phyloP scores from a whole-genome alignment of 768 basidiomycete genomes.

The Agaricus blazei region DNA sequence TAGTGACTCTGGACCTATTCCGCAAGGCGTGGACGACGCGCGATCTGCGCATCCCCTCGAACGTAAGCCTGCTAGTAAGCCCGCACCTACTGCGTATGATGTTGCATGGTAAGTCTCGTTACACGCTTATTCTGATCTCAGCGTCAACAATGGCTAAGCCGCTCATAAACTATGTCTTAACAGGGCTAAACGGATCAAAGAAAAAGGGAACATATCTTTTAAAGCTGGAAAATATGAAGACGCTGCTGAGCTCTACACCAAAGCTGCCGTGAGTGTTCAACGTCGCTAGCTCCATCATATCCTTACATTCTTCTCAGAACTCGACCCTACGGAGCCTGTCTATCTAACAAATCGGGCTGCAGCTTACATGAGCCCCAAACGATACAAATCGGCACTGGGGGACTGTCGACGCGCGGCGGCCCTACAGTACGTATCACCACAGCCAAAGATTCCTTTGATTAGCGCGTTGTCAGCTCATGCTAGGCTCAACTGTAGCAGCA shows the following conservation, averaged over 20 bases:
- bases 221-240: conserved; percentile 59
- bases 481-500: conserved; percentile 65
- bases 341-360: conserved; percentile 87
- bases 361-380: conserved; percentile 76
- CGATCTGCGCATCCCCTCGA: too few species aligned
- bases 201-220: conserved; percentile 72
- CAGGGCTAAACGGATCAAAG: conserved; percentile 62
- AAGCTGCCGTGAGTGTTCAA: conserved; percentile 53
- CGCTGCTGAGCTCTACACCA: conserved; percentile 70
- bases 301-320: conserved; percentile 29
- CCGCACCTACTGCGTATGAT: too few species aligned
- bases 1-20: too few species aligned
- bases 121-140: too few species aligned
- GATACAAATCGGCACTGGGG: conserved; percentile 64
- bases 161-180: too few species aligned
- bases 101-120: too few species aligned
- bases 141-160: too few species aligned
- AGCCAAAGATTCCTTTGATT: conserved; percentile 77
- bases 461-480: conserved; percentile 78
- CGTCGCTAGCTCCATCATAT: not conserved
- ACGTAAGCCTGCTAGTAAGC: too few species aligned
- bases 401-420: conserved; percentile 75
- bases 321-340: conserved; percentile 62
- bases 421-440: conserved; percentile 43
- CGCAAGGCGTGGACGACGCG: too few species aligned